Percentiles rank a stretch among this genome's conserved stretches.
Evolutionary conservation across 2,329 filamentous ascomycete species (phyloP).

Genomic region (Lachnellula hyalina): DNA sequence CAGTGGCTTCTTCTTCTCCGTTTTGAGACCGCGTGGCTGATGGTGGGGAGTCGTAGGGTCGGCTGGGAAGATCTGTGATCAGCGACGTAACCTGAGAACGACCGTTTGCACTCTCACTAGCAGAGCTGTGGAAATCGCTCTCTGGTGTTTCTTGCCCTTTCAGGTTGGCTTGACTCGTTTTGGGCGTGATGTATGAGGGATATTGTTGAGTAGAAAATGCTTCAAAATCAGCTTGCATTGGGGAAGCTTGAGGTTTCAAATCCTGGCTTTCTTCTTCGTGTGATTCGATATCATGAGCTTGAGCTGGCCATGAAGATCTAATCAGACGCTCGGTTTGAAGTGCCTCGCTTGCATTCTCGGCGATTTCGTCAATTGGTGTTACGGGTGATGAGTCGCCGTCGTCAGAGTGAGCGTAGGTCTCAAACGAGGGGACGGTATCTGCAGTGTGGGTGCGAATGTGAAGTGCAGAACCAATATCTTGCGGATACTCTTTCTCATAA

Average conservation of each 20-base stretch:
- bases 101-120: not conserved
- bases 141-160: not conserved
- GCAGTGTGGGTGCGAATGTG: conserved; percentile 21
- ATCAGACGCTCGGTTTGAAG: conserved; percentile 13
- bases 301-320: conserved; percentile 10
- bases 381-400: conserved; percentile 13
- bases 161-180: conserved; percentile 8
- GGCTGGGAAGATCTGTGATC: conserved; percentile 1
- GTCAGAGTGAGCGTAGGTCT: conserved; percentile 22
- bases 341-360: conserved; percentile 9
- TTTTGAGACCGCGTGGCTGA: conserved; percentile 1
- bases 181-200: conserved; percentile 11
- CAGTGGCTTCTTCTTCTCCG: not conserved
- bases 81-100: not conserved
- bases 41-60: conserved; percentile 4
- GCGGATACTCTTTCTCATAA: not conserved
- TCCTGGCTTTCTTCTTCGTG: conserved; percentile 5
- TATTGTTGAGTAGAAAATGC: conserved; percentile 19
- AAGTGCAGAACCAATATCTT: not conserved
- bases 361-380: conserved; percentile 17
- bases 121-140: not conserved
- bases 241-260: conserved; percentile 10
- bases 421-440: conserved; percentile 23
- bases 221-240: conserved; percentile 17
- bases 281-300: not conserved